Percentiles rank a stretch among this genome's conserved stretches.
phyloP scores from a whole-genome alignment of 2,329 filamentous ascomycete genomes.

The Exophiala xenobiotica region DNA sequence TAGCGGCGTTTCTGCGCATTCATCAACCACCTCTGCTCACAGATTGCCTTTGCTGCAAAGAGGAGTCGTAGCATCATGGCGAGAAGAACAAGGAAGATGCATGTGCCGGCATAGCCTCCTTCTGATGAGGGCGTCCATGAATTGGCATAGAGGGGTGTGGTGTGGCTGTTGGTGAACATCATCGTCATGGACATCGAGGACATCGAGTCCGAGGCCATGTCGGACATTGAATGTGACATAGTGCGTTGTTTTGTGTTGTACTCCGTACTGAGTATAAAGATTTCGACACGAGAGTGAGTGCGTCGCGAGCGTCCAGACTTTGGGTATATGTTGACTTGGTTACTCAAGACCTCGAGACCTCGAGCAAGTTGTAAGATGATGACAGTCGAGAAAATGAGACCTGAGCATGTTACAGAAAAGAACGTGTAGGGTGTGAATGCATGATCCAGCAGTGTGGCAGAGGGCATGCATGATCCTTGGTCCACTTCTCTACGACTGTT shows the following conservation, averaged over 20 bases:
- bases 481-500: too few species aligned
- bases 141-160: slow-evolving; percentile 64
- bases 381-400: neutral
- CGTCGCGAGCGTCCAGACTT: too few species aligned
- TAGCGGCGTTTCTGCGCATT: slow-evolving; percentile 72
- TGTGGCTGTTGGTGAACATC: slow-evolving; percentile 56
- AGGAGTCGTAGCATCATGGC: slow-evolving; percentile 68
- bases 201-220: slow-evolving; percentile 6
- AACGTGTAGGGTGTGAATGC: too few species aligned
- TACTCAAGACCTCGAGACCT: too few species aligned
- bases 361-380: neutral
- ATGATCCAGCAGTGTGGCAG: too few species aligned
- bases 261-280: too few species aligned
- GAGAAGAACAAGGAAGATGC: slow-evolving; percentile 84
- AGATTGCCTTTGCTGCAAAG: slow-evolving; percentile 64
- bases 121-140: slow-evolving; percentile 70
- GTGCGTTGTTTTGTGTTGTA: neutral
- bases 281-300: too few species aligned
- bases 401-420: slow-evolving; percentile 10
- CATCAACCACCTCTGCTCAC: slow-evolving; percentile 67
- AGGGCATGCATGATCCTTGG: too few species aligned
- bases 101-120: slow-evolving; percentile 80
- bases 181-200: slow-evolving; percentile 37
- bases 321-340: neutral
- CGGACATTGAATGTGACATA: slow-evolving; percentile 14